phyloP scores from a whole-genome alignment of 1,139 yeast genomes.

The Pichia sp. region DNA sequence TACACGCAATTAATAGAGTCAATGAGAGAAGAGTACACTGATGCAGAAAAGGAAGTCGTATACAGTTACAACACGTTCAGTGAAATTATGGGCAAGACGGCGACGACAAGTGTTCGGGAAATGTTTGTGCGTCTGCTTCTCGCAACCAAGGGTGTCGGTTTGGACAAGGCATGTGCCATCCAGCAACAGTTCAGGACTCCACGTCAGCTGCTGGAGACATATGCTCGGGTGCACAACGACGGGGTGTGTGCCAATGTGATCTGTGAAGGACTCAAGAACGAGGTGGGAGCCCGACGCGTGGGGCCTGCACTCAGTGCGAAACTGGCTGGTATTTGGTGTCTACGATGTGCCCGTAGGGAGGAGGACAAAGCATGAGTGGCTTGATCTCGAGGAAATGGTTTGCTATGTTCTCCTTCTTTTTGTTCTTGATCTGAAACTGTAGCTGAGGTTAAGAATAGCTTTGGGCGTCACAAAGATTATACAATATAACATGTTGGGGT shows the following conservation, averaged over 20 bases:
- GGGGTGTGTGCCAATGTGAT: slow-evolving; percentile 38
- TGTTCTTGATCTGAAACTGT: no score
- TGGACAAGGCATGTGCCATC: slow-evolving; percentile 77
- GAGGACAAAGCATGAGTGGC: not conserved
- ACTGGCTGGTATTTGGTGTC: slow-evolving; percentile 60
- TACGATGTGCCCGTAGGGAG: not conserved
- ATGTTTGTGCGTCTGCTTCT: slow-evolving; percentile 70
- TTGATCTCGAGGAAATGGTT: no score
- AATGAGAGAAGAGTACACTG: slow-evolving; percentile 44
- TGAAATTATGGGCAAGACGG: slow-evolving; percentile 63
- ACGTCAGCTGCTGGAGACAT: slow-evolving; percentile 42
- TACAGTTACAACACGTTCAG: slow-evolving; percentile 64
- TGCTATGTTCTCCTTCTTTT: no score
- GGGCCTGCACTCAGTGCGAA: slow-evolving; percentile 46
- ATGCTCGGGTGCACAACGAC: slow-evolving; percentile 29
- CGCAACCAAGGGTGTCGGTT: slow-evolving; percentile 72
- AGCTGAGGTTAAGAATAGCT: no score
- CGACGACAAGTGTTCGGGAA: slow-evolving; percentile 68
- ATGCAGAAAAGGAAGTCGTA: slow-evolving; percentile 42
- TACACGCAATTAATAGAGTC: slow-evolving; percentile 37
- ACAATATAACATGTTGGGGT: not conserved
- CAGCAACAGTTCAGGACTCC: slow-evolving; percentile 69
- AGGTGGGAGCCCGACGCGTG: slow-evolving; percentile 46
- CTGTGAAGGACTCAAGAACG: slow-evolving; percentile 39
- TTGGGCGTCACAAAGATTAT: no score